Percentiles rank a stretch among this genome's conserved stretches.
Conservation (phyloP, 1,284 basidiomycete genomes). For the Fomitiporia mediterranea region DNA sequence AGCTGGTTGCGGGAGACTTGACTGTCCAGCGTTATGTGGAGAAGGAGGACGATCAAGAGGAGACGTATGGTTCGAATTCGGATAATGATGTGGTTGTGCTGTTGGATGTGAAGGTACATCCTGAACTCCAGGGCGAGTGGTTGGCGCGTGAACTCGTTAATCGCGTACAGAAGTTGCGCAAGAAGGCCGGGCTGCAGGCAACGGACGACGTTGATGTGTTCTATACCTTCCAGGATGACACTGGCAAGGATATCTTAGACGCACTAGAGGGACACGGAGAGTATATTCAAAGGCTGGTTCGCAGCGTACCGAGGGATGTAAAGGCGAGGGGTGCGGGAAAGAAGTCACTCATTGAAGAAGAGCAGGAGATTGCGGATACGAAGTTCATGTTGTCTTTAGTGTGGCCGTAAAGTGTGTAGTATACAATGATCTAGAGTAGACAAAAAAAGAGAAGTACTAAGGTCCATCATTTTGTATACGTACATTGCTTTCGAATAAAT, state of each 20-base stretch:
- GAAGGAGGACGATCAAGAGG: conserved; percentile 47
- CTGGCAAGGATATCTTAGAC: conserved; percentile 61
- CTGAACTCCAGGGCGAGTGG: conserved; percentile 86
- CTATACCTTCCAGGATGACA: conserved; percentile 75
- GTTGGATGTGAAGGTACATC: conserved; percentile 83
- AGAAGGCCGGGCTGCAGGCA: conserved; percentile 92
- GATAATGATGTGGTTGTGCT: conserved; percentile 95
- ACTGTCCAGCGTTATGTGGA: conserved; percentile 91
- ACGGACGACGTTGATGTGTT: conserved; percentile 93
- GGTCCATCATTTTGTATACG: conserved; percentile 4
- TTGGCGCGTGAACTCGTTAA: conserved; percentile 89
- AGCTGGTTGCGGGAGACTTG: conserved; percentile 86
- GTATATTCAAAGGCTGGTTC: conserved; percentile 73
- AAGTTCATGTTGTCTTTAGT: conserved; percentile 74
- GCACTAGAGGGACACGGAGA: conserved; percentile 72
- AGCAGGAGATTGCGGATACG: conserved; percentile 81
- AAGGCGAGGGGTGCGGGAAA: conserved; percentile 46
- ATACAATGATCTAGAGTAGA: conserved; percentile 15
- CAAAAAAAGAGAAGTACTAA: conserved; percentile 21
- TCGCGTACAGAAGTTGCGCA: conserved; percentile 93
- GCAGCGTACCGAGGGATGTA: conserved; percentile 64
- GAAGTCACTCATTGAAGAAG: conserved; percentile 72
- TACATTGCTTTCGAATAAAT: conserved; percentile 17
- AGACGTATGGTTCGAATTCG: conserved; percentile 78
- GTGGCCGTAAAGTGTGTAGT: conserved; percentile 27